Conservation (phyloP, 2,329 filamentous ascomycete species). For the Calonectria honghensis region DNA sequence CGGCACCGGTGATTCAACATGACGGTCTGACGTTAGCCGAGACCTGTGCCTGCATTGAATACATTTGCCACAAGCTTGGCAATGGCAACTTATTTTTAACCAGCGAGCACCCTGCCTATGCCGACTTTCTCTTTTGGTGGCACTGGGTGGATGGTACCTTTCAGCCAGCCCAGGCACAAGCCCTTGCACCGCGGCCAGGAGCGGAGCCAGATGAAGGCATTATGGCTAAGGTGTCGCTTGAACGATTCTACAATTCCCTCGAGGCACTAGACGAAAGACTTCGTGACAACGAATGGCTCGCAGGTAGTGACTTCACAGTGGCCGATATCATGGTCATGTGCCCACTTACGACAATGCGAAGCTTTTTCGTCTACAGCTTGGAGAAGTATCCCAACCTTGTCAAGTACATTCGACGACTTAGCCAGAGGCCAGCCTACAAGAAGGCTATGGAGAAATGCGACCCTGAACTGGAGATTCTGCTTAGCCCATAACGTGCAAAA, state of each 20-base stretch:
- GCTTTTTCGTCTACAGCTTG: constrained; percentile 68
- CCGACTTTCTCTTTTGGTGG: constrained; percentile 79
- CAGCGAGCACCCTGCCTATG: constrained; percentile 69
- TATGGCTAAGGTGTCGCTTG: constrained; percentile 55
- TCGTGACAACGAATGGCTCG: constrained; percentile 70
- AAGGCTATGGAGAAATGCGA: constrained; percentile 70
- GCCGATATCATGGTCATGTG: constrained; percentile 81
- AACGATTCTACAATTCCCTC: constrained; percentile 63
- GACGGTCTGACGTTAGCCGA: constrained; percentile 72
- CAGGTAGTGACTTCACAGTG: constrained; percentile 76
- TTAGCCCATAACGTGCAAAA: background rate
- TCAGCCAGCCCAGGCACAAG: constrained; percentile 61
- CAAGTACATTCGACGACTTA: constrained; percentile 66
- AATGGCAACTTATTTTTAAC: constrained; percentile 67
- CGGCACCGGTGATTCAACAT: constrained; percentile 77
- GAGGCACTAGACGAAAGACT: constrained; percentile 72
- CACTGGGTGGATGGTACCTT: constrained; percentile 73
- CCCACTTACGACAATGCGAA: constrained; percentile 76
- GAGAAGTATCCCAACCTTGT: constrained; percentile 65
- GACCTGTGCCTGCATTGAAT: constrained; percentile 76
- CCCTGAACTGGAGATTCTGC: constrained; percentile 62
- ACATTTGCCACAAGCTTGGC: constrained; percentile 74
- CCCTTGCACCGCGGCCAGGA: constrained; percentile 58
- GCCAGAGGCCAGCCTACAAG: constrained; percentile 66
- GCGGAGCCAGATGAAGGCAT: constrained; percentile 48